Base-by-base conservation (phyloP, 208 protist genomes). In the Herpetomonas tarakana region DNA sequence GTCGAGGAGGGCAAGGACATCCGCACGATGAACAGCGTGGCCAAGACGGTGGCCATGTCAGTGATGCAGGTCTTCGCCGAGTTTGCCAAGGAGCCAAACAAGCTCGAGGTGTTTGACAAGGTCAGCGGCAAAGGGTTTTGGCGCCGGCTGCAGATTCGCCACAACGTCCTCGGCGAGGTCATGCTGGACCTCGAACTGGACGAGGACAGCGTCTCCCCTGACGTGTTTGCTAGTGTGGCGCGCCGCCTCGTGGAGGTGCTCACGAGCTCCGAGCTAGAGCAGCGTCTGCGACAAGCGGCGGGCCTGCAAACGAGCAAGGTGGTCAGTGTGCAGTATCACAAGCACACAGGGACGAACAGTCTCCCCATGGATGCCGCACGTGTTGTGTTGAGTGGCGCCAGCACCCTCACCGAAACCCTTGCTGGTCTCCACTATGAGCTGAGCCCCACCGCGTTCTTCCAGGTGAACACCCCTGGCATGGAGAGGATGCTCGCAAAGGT, bases 401-500 rank as follows among this genome's bases (percentile, higher is more conserved):
- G 76, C 6, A 83, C 73, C 39, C 77, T 98, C 21, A 80, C 78
- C 3, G 92, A 97, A 64, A 66, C 76, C 14, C 60, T 96, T 1
- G 66, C 69, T 0, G 90, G 88, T 0, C 66, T 88, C 24, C 53
- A 64, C 52, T 98, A 97, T 71, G 79, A 96, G 49, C 85, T 98
- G 3, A 96, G 86, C 54, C 84, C 94, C 12, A 82, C 78, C 6
- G 83, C 93, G 3, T 98, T 98, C 64, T 98, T 98, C 65, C 97
- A 98, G 78, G 92, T 98, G 0, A 98, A 98, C 77, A 98, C 84
- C 2, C 65, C 74, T 7, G 93, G 83, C 28, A 89, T 91, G 55
- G 93, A 98, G 49, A 19, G 64, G 2, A 74, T 98, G 64, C 83
- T 98, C 28, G 51, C 62, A 18, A 86, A 84, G 52, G 78, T 96